Conservation (phyloP, 1,139 yeast species). For the Yamadazyma kanchanaburiensis region DNA sequence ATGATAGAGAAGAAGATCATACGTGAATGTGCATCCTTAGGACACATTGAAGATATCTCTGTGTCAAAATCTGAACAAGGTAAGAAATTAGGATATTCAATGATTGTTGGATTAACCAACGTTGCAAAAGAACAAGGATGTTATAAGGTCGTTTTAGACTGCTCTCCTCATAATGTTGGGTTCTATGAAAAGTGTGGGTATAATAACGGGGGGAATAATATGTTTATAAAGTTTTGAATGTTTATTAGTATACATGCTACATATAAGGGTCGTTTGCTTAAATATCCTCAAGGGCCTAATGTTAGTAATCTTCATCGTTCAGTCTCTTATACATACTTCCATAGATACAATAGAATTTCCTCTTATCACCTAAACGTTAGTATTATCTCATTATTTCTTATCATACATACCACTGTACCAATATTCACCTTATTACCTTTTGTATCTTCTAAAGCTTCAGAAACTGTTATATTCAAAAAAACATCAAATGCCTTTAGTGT, state of each 20-base stretch:
- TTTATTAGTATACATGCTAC: slow-evolving; percentile 7
- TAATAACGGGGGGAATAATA: slow-evolving; percentile 66
- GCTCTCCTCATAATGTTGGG: slow-evolving; percentile 73
- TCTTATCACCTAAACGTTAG: slow-evolving; percentile 44
- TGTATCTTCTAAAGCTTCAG: slow-evolving; percentile 64
- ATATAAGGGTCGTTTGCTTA: slow-evolving; percentile 8
- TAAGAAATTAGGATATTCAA: slow-evolving; percentile 64
- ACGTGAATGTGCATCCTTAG: slow-evolving; percentile 81
- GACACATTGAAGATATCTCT: slow-evolving; percentile 94
- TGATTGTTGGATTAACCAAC: slow-evolving; percentile 61
- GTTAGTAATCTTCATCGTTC: slow-evolving; percentile 16
- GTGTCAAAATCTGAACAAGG: slow-evolving; percentile 80
- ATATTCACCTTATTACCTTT: slow-evolving; percentile 50
- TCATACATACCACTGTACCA: slow-evolving; percentile 49
- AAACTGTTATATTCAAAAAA: slow-evolving; percentile 70
- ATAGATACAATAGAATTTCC: slow-evolving; percentile 62
- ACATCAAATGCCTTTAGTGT: slow-evolving; percentile 76
- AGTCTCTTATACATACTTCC: slow-evolving; percentile 37
- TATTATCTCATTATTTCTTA: slow-evolving; percentile 7
- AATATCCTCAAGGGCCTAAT: slow-evolving; percentile 28
- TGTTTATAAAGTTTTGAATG: slow-evolving; percentile 33
- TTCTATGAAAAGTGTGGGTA: slow-evolving; percentile 89
- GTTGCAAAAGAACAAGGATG: slow-evolving; percentile 64
- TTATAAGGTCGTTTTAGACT: slow-evolving; percentile 87
- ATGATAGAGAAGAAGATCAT: slow-evolving; percentile 60